Evolutionary conservation across 1,284 basidiomycete genomes (phyloP).

Genomic region (Abortiporus biennis): DNA sequence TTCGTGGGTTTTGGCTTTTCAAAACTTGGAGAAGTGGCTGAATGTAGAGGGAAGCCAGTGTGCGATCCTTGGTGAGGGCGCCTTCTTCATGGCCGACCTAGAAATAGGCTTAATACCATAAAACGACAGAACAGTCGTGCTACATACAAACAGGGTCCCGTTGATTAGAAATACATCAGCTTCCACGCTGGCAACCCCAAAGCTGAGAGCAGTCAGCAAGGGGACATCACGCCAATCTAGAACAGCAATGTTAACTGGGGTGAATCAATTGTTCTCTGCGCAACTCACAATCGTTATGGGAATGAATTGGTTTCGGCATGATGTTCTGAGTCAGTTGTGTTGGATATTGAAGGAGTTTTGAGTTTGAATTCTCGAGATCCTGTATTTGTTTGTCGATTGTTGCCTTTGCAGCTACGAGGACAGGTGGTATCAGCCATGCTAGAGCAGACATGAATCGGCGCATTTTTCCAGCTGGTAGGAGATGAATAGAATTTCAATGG

Average conservation of each 20-base stretch:
- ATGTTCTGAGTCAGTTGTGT: slow-evolving; percentile 46
- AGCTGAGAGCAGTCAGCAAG: slow-evolving; percentile 40
- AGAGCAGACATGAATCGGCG: too few relatives aligned
- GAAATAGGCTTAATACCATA: neutral
- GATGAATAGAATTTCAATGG: too few relatives aligned
- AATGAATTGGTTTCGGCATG: slow-evolving; percentile 46
- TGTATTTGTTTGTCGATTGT: slow-evolving; percentile 32
- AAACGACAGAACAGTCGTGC: neutral
- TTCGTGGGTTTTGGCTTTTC: slow-evolving; percentile 36
- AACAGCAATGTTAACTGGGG: neutral
- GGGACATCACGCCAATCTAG: slow-evolving; percentile 51
- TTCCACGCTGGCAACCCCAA: slow-evolving; percentile 48
- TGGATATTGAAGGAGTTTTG: slow-evolving; percentile 39
- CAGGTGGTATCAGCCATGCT: too few relatives aligned
- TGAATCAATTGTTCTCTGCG: neutral
- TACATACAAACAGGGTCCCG: slow-evolving; percentile 39
- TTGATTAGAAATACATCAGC: slow-evolving; percentile 47
- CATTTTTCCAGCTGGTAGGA: too few relatives aligned
- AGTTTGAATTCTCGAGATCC: slow-evolving; percentile 33
- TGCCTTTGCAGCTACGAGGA: slow-evolving; percentile 23
- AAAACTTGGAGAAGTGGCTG: slow-evolving; percentile 41
- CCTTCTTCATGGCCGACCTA: slow-evolving; percentile 43
- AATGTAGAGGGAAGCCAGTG: slow-evolving; percentile 40
- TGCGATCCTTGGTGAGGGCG: slow-evolving; percentile 27
- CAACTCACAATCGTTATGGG: slow-evolving; percentile 47